Evolutionary conservation across 2,329 filamentous ascomycete species (phyloP).

Genomic region (Penicillium freii): DNA sequence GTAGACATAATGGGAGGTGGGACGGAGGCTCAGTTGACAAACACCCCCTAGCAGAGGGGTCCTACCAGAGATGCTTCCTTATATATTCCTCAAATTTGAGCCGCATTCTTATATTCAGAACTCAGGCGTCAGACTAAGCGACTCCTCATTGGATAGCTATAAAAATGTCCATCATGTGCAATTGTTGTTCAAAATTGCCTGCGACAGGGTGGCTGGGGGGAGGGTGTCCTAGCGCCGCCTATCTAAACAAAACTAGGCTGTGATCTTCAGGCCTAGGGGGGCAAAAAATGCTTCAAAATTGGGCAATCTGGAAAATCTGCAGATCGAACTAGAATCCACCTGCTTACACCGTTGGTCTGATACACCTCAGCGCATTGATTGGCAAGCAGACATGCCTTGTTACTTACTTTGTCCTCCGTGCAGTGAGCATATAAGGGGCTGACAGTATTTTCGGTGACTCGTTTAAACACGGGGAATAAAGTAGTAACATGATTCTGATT

Average conservation of each 20-base stretch:
- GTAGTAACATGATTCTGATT: too few species aligned
- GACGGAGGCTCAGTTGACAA: not conserved
- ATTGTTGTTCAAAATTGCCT: not conserved
- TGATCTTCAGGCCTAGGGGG: not conserved
- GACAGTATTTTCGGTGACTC: not conserved
- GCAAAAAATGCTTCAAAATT: not conserved
- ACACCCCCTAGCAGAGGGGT: not conserved
- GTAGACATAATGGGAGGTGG: slow-evolving; percentile 3
- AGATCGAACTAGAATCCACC: slow-evolving; percentile 4
- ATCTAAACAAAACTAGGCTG: not conserved
- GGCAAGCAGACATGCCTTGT: not conserved
- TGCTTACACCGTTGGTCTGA: not conserved
- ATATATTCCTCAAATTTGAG: slow-evolving; percentile 2
- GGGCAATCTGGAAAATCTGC: not conserved
- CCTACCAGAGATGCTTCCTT: not conserved
- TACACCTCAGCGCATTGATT: not conserved
- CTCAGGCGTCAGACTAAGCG: not conserved
- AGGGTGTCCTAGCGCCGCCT: not conserved
- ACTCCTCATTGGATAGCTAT: not conserved
- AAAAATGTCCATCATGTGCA: not conserved
- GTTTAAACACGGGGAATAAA: not conserved
- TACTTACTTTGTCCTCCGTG: not conserved
- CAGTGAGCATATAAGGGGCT: not conserved
- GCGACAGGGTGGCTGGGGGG: slow-evolving; percentile 5
- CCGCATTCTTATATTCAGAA: not conserved